Percentiles rank a stretch among this genome's conserved stretches.
phyloP scores from a whole-genome alignment of 179 eudicot species.

The Nepenthes alata region DNA sequence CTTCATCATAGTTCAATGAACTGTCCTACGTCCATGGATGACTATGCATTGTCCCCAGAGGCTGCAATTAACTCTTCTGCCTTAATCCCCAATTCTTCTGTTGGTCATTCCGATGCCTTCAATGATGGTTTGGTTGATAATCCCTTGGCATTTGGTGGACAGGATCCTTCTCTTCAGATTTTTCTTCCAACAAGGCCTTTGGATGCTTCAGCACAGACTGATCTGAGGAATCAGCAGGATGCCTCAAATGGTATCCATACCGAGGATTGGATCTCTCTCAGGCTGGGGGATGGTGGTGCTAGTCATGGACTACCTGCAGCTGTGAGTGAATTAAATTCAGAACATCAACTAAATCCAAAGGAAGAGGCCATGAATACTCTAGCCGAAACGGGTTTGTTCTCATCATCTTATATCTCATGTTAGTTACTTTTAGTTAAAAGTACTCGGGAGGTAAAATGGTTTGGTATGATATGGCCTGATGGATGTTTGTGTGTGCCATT shows the following conservation, averaged over 20 bases:
- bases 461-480: too few species aligned
- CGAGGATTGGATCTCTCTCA: constrained; percentile 91
- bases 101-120: constrained; percentile 26
- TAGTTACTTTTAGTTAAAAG: too few species aligned
- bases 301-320: constrained; percentile 26
- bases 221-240: constrained; percentile 43
- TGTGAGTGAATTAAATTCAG: constrained; percentile 25
- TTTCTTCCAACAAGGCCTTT: constrained; percentile 89
- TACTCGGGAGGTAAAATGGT: too few species aligned
- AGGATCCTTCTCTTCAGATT: constrained; percentile 87
- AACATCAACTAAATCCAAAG: constrained; percentile 28
- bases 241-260: constrained; percentile 33
- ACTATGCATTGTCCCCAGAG: constrained; percentile 39
- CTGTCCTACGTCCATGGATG: constrained; percentile 43
- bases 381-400: constrained; percentile 49
- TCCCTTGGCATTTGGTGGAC: constrained; percentile 62
- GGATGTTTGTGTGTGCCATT: too few species aligned
- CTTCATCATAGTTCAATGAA: constrained; percentile 34
- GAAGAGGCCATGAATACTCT: constrained; percentile 37
- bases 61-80: constrained; percentile 28
- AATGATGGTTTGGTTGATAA: constrained; percentile 44
- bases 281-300: constrained; percentile 61
- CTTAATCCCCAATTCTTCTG: constrained; percentile 33
- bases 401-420: neutral
- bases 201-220: constrained; percentile 35